Percentiles rank a stretch among this genome's conserved stretches.
phyloP scores from a whole-genome alignment of 495 filamentous ascomycete species.

The Penicillium malachiteum region DNA sequence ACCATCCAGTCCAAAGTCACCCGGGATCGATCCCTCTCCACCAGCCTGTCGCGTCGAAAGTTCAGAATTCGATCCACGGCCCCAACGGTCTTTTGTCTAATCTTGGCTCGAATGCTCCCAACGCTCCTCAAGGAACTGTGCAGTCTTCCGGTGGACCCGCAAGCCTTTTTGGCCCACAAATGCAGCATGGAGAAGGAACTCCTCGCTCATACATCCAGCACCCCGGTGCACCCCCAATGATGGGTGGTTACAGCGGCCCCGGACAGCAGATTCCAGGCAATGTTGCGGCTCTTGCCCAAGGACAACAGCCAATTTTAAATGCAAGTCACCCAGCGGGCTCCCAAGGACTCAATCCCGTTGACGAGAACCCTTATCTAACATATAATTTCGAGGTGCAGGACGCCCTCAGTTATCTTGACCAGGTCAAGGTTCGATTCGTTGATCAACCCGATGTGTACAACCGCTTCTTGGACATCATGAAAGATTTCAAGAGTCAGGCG shows the following conservation, averaged over 20 bases:
- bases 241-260: constrained; percentile 54
- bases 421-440: constrained; percentile 97
- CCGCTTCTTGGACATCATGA: constrained; percentile 98
- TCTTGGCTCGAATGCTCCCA: constrained; percentile 57
- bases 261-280: constrained; percentile 49
- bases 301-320: constrained; percentile 95
- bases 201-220: constrained; percentile 65
- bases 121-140: constrained; percentile 53
- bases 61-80: constrained; percentile 77
- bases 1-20: constrained; percentile 78
- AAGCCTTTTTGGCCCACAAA: constrained; percentile 64
- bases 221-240: constrained; percentile 58
- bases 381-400: constrained; percentile 57
- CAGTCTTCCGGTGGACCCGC: constrained; percentile 65
- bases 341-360: neutral
- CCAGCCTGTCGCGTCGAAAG: constrained; percentile 82
- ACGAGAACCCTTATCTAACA: constrained; percentile 12
- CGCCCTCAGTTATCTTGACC: constrained; percentile 95
- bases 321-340: constrained; percentile 49
- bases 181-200: constrained; percentile 54
- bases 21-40: constrained; percentile 82
- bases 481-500: constrained; percentile 99
- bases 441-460: constrained; percentile 99
- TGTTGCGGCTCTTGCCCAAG: constrained; percentile 67
- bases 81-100: constrained; percentile 83